Conservation (phyloP, 768 basidiomycete species). For the Suillus placidus region DNA sequence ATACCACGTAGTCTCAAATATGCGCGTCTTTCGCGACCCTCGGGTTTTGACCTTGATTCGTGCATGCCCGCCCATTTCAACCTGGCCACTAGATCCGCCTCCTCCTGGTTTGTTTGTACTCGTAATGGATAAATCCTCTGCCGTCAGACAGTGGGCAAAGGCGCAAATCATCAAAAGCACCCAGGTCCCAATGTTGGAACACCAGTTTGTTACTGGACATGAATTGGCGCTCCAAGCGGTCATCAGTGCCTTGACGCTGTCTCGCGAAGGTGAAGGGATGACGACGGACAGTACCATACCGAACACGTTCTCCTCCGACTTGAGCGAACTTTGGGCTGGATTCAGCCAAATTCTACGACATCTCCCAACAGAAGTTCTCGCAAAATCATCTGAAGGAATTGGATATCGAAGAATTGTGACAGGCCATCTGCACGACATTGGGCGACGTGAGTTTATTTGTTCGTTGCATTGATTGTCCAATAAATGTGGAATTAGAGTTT, state of each 20-base stretch:
- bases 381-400: conserved; percentile 37
- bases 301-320: conserved; percentile 41
- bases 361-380: conserved; percentile 49
- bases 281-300: conserved; percentile 8
- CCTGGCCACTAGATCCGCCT: conserved; percentile 61
- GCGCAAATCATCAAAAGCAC: conserved; percentile 44
- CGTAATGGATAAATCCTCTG: conserved; percentile 49
- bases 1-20: conserved; percentile 67
- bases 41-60: conserved; percentile 42
- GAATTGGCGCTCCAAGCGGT: conserved; percentile 46
- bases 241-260: conserved; percentile 33
- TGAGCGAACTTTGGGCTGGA: conserved; percentile 54
- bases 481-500: conserved; percentile 52
- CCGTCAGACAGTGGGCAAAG: conserved; percentile 64
- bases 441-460: conserved; percentile 53
- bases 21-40: conserved; percentile 55
- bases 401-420: conserved; percentile 58
- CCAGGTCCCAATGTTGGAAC: conserved; percentile 47
- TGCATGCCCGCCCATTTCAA: conserved; percentile 29
- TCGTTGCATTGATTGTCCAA: conserved; percentile 10
- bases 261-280: conserved; percentile 20
- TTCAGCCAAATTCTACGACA: conserved; percentile 50
- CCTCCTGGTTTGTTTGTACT: conserved; percentile 65
- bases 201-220: conserved; percentile 53
- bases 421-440: conserved; percentile 61